phyloP scores from a whole-genome alignment of 768 basidiomycete genomes.

The Podaxis sp. region DNA sequence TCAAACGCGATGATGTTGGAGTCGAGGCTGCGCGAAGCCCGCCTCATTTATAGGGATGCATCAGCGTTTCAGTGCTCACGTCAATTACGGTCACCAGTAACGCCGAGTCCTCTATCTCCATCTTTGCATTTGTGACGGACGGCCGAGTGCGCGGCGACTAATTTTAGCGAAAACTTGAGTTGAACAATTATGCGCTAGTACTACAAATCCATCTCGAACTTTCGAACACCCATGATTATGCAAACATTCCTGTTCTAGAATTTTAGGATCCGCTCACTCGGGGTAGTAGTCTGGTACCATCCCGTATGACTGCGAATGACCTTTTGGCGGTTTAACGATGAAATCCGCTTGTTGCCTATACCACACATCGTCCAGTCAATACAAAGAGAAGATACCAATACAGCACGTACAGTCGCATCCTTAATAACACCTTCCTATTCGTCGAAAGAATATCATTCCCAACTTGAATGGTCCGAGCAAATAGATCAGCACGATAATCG shows the following conservation, averaged over 20 bases:
- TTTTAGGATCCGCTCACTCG: background rate
- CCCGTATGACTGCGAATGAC: conserved; percentile 53
- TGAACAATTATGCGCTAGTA: background rate
- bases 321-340: conserved; percentile 65
- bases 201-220: background rate
- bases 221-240: background rate
- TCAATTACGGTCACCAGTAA: background rate
- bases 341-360: conserved; percentile 80
- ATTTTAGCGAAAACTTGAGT: background rate
- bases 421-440: conserved; percentile 76
- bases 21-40: background rate
- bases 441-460: conserved; percentile 70
- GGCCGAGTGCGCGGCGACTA: background rate
- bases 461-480: conserved; percentile 69
- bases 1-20: background rate
- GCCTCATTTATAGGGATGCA: background rate
- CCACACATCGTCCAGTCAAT: background rate
- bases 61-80: background rate
- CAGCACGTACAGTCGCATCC: conserved; percentile 77
- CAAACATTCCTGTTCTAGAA: background rate
- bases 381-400: conserved; percentile 5
- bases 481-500: conserved; percentile 77
- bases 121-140: background rate
- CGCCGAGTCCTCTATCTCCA: background rate
- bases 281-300: conserved; percentile 12